Evolutionary conservation across 1,284 basidiomycete genomes (phyloP).

Genomic region (Fomitopsis betulina): DNA sequence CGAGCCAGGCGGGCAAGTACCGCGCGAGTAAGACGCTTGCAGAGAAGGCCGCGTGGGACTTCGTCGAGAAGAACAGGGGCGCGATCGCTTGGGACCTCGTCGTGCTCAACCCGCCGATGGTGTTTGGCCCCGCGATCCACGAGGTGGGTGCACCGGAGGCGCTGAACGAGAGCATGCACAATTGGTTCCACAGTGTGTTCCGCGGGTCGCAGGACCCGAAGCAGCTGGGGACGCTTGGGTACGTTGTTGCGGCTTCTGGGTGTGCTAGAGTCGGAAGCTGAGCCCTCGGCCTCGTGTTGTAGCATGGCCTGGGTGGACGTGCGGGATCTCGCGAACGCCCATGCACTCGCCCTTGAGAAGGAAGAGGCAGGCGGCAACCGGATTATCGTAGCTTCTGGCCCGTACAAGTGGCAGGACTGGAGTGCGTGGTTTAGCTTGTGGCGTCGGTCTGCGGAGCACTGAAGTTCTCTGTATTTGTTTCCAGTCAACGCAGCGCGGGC

Average conservation of each 20-base stretch:
- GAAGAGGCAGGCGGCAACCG: slow-evolving; percentile 56
- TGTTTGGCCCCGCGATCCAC: slow-evolving; percentile 45
- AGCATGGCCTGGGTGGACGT: slow-evolving; percentile 48
- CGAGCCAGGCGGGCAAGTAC: slow-evolving; percentile 42
- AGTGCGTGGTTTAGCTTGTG: slow-evolving; percentile 12
- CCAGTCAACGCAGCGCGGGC: slow-evolving; percentile 11
- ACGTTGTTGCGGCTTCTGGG: background rate
- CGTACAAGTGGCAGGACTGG: slow-evolving; percentile 29
- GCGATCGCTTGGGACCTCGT: slow-evolving; percentile 48
- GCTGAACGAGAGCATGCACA: slow-evolving; percentile 50
- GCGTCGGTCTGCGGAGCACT: background rate
- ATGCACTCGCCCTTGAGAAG: slow-evolving; percentile 49
- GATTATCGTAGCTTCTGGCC: slow-evolving; percentile 42
- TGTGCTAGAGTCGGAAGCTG: background rate
- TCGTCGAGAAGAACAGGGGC: slow-evolving; percentile 48
- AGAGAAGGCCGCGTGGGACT: slow-evolving; percentile 59
- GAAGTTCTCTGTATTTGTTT: background rate
- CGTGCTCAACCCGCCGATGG: slow-evolving; percentile 53
- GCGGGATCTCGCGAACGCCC: slow-evolving; percentile 56
- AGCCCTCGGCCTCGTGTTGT: background rate
- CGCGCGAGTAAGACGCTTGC: slow-evolving; percentile 65
- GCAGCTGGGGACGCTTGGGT: slow-evolving; percentile 15
- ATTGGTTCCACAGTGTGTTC: slow-evolving; percentile 31
- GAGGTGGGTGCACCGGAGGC: slow-evolving; percentile 40
- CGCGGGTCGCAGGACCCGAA: slow-evolving; percentile 20